Conservation (phyloP, 106 monocot species). For the Dioscorea zingiberensis region DNA sequence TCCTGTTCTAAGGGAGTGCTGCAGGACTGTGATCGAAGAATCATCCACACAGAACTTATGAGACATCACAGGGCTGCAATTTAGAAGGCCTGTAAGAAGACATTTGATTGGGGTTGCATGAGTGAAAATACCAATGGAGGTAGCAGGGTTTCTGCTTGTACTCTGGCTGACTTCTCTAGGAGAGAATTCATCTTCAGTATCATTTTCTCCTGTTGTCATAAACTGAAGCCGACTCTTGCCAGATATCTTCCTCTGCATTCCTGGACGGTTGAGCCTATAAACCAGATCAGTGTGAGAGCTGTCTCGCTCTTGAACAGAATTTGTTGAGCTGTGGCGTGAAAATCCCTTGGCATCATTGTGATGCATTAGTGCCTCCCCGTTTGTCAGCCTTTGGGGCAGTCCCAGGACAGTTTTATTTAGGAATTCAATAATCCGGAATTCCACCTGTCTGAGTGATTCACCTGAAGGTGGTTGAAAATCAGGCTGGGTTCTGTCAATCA, state of each 20-base stretch:
- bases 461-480: slow-evolving; percentile 71
- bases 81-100: slow-evolving; percentile 65
- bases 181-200: slow-evolving; percentile 70
- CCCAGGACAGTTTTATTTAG: slow-evolving; percentile 52
- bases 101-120: slow-evolving; percentile 85
- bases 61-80: slow-evolving; percentile 53
- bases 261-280: slow-evolving; percentile 46
- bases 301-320: slow-evolving; percentile 55
- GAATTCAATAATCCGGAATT: slow-evolving; percentile 66
- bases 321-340: slow-evolving; percentile 51
- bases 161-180: slow-evolving; percentile 26
- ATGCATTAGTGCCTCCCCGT: slow-evolving; percentile 21
- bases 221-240: slow-evolving; percentile 95
- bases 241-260: slow-evolving; percentile 71
- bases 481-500: slow-evolving; percentile 51
- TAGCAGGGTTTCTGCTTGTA: slow-evolving; percentile 7
- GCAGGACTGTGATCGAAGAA: slow-evolving; percentile 83
- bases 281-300: slow-evolving; percentile 56
- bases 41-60: slow-evolving; percentile 73
- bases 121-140: slow-evolving; percentile 76
- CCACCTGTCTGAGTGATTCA: slow-evolving; percentile 74
- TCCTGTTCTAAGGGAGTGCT: slow-evolving; percentile 65
- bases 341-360: slow-evolving; percentile 46
- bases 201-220: slow-evolving; percentile 71
- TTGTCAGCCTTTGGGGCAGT: slow-evolving; percentile 48